Conservation (phyloP, 2,329 filamentous ascomycete genomes). For the Chlorencoelia australis region DNA sequence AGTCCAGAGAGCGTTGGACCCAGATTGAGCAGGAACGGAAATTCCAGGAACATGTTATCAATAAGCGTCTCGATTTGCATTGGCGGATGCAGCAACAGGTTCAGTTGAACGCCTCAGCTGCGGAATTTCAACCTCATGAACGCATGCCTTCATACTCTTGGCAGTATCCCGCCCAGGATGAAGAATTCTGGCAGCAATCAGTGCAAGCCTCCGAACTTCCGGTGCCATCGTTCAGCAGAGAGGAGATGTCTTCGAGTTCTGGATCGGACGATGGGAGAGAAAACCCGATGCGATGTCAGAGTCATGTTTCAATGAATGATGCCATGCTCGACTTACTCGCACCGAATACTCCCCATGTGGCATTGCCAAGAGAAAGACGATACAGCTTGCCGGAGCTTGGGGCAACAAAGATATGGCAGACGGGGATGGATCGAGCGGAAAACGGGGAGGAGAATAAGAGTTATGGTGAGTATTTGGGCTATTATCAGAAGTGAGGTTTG, state of each 20-base stretch:
- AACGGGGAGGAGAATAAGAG: too few relatives aligned
- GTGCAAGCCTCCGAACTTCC: neutral
- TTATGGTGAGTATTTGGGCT: too few relatives aligned
- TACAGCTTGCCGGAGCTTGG: neutral
- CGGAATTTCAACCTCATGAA: neutral
- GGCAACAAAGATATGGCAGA: neutral
- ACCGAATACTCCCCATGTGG: neutral
- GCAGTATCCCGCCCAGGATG: neutral
- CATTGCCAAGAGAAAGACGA: neutral
- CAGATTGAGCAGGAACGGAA: conserved; percentile 1
- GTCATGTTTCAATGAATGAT: conserved; percentile 1
- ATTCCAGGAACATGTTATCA: neutral
- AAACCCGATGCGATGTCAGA: neutral
- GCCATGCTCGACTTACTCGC: neutral
- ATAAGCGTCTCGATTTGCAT: neutral
- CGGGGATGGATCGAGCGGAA: neutral
- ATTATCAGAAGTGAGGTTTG: too few relatives aligned
- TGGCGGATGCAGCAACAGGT: neutral
- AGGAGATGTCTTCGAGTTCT: too few relatives aligned
- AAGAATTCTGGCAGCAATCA: neutral
- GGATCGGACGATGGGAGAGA: neutral
- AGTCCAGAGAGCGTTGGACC: conserved; percentile 32
- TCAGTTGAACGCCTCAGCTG: neutral
- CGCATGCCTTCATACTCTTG: neutral
- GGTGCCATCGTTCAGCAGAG: too few relatives aligned